These are phyloP conservation scores for Ceratonia siliqua DNA, from an alignment of 306 rosid species.

Conservation along the genomic window DNA sequence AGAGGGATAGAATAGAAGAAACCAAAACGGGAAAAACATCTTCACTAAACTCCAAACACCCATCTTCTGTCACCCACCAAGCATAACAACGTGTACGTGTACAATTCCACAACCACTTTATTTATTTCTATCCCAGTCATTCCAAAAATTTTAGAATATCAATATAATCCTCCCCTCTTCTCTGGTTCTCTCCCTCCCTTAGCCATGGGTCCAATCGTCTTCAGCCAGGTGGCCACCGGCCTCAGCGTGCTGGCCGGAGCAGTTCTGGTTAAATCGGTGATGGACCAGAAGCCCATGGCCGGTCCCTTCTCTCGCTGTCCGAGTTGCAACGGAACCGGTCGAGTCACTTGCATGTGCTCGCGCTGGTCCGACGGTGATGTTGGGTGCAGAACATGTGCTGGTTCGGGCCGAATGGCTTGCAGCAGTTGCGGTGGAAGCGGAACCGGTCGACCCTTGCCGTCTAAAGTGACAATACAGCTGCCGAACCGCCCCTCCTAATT, in stretches of 20 bases:
- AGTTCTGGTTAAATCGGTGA: conserved; percentile 66
- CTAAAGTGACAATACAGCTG: conserved; percentile 53
- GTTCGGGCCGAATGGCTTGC: conserved; percentile 80
- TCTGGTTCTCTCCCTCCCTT: background rate
- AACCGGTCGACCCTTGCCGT: conserved; percentile 81
- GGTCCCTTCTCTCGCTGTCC: conserved; percentile 78
- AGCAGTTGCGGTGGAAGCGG: conserved; percentile 88
- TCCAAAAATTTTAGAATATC: background rate
- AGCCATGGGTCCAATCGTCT: conserved; percentile 60
- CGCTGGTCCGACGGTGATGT: conserved; percentile 91
- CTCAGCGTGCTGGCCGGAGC: conserved; percentile 88
- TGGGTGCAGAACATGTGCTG: conserved; percentile 81
- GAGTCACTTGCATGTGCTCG: conserved; percentile 76
- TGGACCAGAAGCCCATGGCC: conserved; percentile 90
- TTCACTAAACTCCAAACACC: conserved; percentile 39
- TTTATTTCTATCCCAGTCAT: background rate
- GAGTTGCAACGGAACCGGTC: conserved; percentile 84
- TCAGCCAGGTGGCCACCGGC: conserved; percentile 84
- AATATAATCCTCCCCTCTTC: background rate
- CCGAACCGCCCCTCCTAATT: conserved; percentile 53
- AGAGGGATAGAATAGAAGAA: conserved; percentile 27
- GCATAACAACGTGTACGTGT: conserved; percentile 60
- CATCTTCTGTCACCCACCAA: conserved; percentile 44
- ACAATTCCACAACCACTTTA: conserved; percentile 58
- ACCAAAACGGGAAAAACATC: conserved; percentile 25